Evolutionary conservation across 345 rosid species (phyloP).

Genomic region (Hibiscus trionum): DNA sequence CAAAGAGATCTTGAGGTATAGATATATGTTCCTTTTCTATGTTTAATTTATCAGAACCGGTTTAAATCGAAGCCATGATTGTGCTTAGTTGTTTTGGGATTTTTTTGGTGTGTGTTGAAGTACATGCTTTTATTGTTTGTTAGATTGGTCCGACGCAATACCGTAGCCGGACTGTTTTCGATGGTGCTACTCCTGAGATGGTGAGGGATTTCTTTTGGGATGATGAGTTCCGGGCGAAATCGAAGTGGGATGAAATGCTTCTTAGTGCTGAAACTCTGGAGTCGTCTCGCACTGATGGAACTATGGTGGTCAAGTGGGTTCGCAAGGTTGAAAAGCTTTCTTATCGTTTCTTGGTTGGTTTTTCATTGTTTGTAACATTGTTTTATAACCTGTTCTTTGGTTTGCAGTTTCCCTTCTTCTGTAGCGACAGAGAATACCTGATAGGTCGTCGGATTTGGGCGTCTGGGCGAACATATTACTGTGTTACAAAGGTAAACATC

Average conservation of each 20-base stretch:
- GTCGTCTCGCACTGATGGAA: conserved; percentile 58
- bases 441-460: conserved; percentile 97
- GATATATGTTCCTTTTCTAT: background rate
- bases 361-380: conserved; percentile 7
- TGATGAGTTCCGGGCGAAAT: conserved; percentile 58
- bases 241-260: conserved; percentile 93
- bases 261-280: conserved; percentile 50
- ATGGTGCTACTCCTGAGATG: conserved; percentile 82
- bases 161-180: conserved; percentile 79
- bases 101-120: conserved; percentile 11
- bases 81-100: background rate
- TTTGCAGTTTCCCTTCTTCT: conserved; percentile 91
- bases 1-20: conserved; percentile 79
- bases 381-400: conserved; percentile 4
- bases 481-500: conserved; percentile 69
- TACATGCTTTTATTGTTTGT: background rate
- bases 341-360: background rate
- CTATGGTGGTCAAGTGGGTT: conserved; percentile 82
- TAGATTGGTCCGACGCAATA: conserved; percentile 88
- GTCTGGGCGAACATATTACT: conserved; percentile 64
- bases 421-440: conserved; percentile 87
- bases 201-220: conserved; percentile 98
- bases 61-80: background rate
- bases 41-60: background rate
- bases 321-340: conserved; percentile 54